These are phyloP conservation scores for Collybiopsis luxurians DNA, from an alignment of 768 basidiomycete species.

Conservation along the genomic window DNA sequence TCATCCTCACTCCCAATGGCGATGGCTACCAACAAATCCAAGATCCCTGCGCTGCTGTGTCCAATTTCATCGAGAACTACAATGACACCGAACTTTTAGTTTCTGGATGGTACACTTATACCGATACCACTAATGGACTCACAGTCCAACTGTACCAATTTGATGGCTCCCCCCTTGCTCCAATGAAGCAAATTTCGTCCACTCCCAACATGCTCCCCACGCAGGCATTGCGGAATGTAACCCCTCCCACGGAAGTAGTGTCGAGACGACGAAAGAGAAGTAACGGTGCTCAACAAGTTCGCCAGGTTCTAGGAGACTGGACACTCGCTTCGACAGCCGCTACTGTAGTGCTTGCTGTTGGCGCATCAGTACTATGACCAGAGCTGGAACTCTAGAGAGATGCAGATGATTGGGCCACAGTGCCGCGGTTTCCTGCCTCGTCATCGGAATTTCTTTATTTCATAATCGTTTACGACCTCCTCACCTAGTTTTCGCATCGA, in stretches of 20 bases:
- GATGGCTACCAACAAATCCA: conserved; percentile 97
- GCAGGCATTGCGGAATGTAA: conserved; percentile 54
- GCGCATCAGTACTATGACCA: not conserved
- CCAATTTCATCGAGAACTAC: conserved; percentile 86
- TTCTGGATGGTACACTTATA: conserved; percentile 65
- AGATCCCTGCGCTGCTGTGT: conserved; percentile 85
- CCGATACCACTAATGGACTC: conserved; percentile 56
- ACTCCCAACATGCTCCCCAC: conserved; percentile 90
- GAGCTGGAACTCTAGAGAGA: not conserved
- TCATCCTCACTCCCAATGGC: conserved; percentile 66
- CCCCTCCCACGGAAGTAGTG: conserved; percentile 15
- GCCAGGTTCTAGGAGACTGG: not conserved
- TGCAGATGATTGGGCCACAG: not conserved
- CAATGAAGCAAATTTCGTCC: conserved; percentile 60
- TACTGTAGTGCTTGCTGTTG: not conserved
- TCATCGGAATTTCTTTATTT: not conserved
- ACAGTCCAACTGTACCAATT: conserved; percentile 77
- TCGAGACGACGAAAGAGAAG: not conserved
- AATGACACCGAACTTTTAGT: conserved; percentile 67
- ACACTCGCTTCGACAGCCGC: not conserved
- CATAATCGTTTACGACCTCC: not conserved
- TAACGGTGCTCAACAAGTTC: not conserved
- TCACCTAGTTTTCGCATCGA: not conserved
- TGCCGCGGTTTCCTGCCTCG: not conserved
- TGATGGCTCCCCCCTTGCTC: conserved; percentile 76